Conservation (phyloP, 257 asterid species). For the Cordia subcordata region DNA sequence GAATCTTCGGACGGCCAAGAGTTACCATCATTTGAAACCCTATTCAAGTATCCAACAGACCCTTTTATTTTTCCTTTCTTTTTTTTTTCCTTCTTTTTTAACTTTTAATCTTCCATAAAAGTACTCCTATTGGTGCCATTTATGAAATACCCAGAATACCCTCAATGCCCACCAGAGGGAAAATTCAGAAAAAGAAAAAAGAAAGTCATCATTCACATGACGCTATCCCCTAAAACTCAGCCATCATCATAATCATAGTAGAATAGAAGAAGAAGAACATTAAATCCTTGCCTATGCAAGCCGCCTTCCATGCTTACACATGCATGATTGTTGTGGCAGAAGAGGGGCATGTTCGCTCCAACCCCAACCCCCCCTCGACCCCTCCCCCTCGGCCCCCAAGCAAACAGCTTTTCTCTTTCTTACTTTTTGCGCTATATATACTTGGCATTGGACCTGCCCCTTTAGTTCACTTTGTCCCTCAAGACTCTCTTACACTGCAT, state of each 20-base stretch:
- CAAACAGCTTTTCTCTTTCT: conserved; percentile 19
- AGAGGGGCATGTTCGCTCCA: background rate
- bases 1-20: conserved; percentile 58
- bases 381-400: background rate
- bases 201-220: conserved; percentile 54
- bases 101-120: too few species aligned
- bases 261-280: conserved; percentile 13
- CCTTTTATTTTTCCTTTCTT: too few species aligned
- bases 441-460: conserved; percentile 5
- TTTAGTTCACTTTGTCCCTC: conserved; percentile 27
- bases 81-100: too few species aligned
- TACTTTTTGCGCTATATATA: conserved; percentile 58
- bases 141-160: background rate
- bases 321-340: conserved; percentile 65
- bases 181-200: too few species aligned
- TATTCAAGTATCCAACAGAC: conserved; percentile 19
- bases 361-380: background rate
- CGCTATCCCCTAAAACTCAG: conserved; percentile 34
- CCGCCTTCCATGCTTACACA: conserved; percentile 68
- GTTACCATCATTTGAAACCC: conserved; percentile 32
- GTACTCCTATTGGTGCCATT: background rate
- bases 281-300: conserved; percentile 34
- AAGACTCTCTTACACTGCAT: too few species aligned
- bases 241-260: conserved; percentile 34
- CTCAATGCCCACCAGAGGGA: too few species aligned